Evolutionary conservation across 148 eudicot genomes (phyloP).

Genomic region (Tetragonia tetragonoides): DNA sequence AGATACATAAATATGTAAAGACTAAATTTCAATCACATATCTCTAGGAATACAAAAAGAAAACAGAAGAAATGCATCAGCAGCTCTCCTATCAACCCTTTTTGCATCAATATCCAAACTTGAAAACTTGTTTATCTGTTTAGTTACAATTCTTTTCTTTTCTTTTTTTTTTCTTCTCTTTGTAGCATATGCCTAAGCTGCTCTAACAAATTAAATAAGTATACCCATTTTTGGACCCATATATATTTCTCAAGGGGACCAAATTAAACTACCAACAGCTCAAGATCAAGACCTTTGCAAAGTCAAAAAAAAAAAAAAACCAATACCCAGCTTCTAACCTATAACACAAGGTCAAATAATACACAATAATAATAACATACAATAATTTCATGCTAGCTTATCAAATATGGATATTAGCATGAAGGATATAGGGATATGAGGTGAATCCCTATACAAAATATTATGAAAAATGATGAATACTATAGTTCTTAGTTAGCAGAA

Average conservation of each 20-base stretch:
- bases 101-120: too few species aligned
- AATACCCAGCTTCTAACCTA: neutral
- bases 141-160: too few species aligned
- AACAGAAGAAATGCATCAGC: too few species aligned
- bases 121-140: too few species aligned
- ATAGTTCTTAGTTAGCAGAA: slow-evolving; percentile 15
- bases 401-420: slow-evolving; percentile 14
- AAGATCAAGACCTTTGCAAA: neutral
- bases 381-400: slow-evolving; percentile 9
- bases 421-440: slow-evolving; percentile 16
- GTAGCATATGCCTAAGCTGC: slow-evolving; percentile 16
- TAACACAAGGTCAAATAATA: neutral
- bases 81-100: too few species aligned
- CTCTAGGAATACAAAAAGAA: too few species aligned
- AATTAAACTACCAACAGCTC: neutral
- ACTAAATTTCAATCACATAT: too few species aligned
- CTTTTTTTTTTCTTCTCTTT: too few species aligned
- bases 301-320: neutral
- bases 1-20: too few species aligned
- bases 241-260: slow-evolving; percentile 8
- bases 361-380: neutral
- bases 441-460: slow-evolving; percentile 3
- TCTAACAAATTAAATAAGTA: neutral
- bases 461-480: neutral
- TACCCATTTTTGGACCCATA: slow-evolving; percentile 17